Percentiles rank a stretch among this genome's conserved stretches.
phyloP scores from a whole-genome alignment of 192 early-diverging fungal species.

The Funneliformis mosseae region DNA sequence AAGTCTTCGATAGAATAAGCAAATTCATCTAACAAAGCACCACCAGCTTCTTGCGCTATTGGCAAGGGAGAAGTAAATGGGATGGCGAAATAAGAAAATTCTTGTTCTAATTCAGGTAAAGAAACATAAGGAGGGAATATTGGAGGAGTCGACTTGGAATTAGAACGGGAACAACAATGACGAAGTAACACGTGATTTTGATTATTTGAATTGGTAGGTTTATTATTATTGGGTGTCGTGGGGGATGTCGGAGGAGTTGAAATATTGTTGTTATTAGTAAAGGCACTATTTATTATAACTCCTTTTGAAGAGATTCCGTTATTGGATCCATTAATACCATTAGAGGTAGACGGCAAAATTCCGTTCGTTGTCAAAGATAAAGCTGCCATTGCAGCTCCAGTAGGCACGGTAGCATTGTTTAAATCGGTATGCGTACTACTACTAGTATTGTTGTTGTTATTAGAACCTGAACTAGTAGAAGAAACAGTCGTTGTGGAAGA shows the following conservation, averaged over 20 bases:
- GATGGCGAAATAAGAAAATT: conserved; percentile 21
- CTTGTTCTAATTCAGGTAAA: conserved; percentile 16
- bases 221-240: not conserved
- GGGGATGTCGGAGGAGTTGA: not conserved
- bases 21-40: conserved; percentile 28
- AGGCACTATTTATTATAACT: not conserved
- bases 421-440: not conserved
- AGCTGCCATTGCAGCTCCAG: not conserved
- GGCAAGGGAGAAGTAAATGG: not conserved
- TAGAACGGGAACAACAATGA: not conserved
- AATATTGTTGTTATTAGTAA: too few species aligned
- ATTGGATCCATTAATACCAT: not conserved
- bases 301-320: not conserved
- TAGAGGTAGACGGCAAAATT: not conserved
- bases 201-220: not conserved
- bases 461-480: not conserved
- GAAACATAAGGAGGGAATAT: not conserved
- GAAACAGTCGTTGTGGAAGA: not conserved
- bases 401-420: conserved; percentile 14
- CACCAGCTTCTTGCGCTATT: conserved; percentile 20
- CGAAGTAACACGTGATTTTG: not conserved
- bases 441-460: not conserved
- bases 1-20: conserved; percentile 31
- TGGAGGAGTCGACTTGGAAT: not conserved
- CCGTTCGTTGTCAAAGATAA: not conserved